phyloP scores from a whole-genome alignment of 352 stramenopile species.

The Blastocystis sp. region DNA sequence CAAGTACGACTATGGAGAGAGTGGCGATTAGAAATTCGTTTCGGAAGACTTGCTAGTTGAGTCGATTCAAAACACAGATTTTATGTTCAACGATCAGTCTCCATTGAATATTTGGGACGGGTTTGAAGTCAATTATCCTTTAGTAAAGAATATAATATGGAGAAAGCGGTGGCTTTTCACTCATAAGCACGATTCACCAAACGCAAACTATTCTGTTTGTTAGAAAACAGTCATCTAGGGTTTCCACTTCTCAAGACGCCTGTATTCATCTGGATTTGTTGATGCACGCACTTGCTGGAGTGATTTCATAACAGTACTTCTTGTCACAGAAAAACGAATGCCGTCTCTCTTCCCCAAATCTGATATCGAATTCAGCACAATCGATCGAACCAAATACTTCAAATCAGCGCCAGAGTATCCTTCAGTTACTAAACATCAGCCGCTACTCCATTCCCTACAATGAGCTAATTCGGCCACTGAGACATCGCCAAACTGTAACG shows the following conservation, averaged over 20 bases:
- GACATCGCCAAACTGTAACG: neutral
- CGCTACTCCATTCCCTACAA: neutral
- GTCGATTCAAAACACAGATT: neutral
- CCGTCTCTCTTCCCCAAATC: neutral
- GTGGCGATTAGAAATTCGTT: too few species aligned
- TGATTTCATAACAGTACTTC: neutral
- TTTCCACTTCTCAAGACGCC: neutral
- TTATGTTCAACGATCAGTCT: neutral
- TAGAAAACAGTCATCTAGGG: constrained; percentile 64
- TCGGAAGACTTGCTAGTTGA: neutral
- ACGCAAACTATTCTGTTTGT: neutral
- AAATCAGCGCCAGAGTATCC: constrained; percentile 32
- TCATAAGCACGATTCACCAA: neutral
- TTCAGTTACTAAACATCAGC: neutral
- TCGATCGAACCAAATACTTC: constrained; percentile 20
- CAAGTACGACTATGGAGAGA: too few species aligned
- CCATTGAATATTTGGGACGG: neutral
- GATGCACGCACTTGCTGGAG: neutral
- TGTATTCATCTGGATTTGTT: neutral
- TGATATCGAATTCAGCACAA: neutral
- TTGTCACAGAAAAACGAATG: neutral
- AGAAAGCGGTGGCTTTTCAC: neutral
- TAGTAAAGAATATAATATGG: neutral
- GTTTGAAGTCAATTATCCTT: neutral
- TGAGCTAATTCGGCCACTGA: neutral